Evolutionary conservation across 2,329 filamentous ascomycete species (phyloP).

Genomic region (Talaromyces atroroseus): DNA sequence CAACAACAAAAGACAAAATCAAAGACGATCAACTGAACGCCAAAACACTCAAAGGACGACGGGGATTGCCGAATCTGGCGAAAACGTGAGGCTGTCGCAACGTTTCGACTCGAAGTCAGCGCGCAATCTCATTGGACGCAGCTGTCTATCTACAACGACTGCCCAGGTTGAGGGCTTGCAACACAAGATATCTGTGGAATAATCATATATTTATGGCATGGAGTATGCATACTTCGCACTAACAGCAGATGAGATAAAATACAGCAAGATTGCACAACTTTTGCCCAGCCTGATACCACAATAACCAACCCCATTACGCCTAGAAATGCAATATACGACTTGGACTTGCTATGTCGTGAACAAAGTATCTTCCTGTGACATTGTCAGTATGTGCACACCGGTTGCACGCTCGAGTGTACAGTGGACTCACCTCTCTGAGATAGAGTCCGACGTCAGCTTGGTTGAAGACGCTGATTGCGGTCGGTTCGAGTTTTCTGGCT

Average conservation of each 20-base stretch:
- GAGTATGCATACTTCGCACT: background rate
- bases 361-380: slow-evolving; percentile 52
- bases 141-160: no score
- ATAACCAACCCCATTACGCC: slow-evolving; percentile 7
- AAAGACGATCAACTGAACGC: background rate
- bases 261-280: background rate
- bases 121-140: background rate
- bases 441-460: slow-evolving; percentile 96
- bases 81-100: background rate
- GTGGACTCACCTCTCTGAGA: slow-evolving; percentile 60
- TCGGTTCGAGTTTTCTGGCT: slow-evolving; percentile 78
- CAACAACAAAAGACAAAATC: background rate
- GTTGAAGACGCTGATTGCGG: slow-evolving; percentile 79
- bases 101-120: background rate
- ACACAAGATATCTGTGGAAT: background rate
- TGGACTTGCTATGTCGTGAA: slow-evolving; percentile 47
- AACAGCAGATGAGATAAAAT: background rate
- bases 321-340: slow-evolving; percentile 5
- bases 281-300: background rate
- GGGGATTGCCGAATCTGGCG: background rate
- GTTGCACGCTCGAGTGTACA: slow-evolving; percentile 9
- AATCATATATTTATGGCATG: background rate
- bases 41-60: background rate
- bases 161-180: no score
- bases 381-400: background rate